These are phyloP conservation scores for Neurospora sp. DNA, from an alignment of 495 filamentous ascomycete genomes.

Conservation along the genomic window DNA sequence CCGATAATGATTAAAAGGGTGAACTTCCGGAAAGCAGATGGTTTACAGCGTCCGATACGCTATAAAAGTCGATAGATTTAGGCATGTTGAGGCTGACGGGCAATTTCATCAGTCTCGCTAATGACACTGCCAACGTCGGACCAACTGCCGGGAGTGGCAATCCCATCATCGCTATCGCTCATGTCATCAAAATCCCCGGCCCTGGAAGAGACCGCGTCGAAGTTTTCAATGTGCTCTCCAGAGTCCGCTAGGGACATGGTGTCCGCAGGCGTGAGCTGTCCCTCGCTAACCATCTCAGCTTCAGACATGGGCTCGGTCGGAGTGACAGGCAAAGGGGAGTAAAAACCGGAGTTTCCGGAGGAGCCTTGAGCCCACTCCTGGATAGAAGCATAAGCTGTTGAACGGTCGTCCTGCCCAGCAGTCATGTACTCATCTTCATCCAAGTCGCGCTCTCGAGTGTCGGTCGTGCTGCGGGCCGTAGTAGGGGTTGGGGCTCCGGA, in stretches of 20 bases:
- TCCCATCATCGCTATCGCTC: conserved; percentile 55
- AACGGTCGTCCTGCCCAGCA: conserved; percentile 28
- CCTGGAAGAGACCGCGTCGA: conserved; percentile 23
- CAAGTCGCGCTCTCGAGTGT: conserved; percentile 25
- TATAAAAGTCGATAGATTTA: not conserved
- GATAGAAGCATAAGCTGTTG: conserved; percentile 37
- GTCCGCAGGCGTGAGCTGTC: conserved; percentile 42
- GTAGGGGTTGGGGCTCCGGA: conserved; percentile 1
- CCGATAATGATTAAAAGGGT: not conserved
- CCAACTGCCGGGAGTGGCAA: conserved; percentile 62
- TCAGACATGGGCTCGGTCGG: conserved; percentile 30
- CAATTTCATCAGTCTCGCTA: conserved; percentile 42
- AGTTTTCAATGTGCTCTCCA: conserved; percentile 26
- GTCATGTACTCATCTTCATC: conserved; percentile 36
- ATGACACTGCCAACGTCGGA: conserved; percentile 68
- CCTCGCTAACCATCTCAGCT: conserved; percentile 34
- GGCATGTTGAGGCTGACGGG: not conserved
- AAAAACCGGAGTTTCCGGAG: conserved; percentile 32
- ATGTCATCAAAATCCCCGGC: conserved; percentile 43
- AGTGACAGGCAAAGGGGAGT: conserved; percentile 40
- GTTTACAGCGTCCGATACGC: not conserved
- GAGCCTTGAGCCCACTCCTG: conserved; percentile 45
- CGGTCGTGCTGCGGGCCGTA: conserved; percentile 8
- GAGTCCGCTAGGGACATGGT: conserved; percentile 37
- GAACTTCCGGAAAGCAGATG: not conserved